These are phyloP conservation scores for Lyophyllum decastes DNA, from an alignment of 768 basidiomycete species.

Conservation along the genomic window DNA sequence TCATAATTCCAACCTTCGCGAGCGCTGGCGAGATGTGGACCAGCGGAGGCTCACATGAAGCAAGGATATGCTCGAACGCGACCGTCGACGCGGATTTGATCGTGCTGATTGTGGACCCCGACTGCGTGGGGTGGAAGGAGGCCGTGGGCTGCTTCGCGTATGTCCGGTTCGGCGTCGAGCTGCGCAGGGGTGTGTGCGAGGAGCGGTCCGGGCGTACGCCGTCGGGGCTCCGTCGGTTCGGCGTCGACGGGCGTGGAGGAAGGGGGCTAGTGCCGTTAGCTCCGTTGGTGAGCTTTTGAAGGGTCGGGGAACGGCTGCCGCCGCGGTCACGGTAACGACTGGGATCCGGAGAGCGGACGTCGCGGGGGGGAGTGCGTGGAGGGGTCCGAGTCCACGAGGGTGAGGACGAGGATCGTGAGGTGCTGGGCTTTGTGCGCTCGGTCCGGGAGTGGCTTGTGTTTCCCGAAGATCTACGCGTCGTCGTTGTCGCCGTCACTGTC, in stretches of 20 bases:
- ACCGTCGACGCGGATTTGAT: conserved; percentile 36
- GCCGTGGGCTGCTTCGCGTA: conserved; percentile 6
- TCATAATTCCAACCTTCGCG: conserved; percentile 56
- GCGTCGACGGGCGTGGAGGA: conserved; percentile 13
- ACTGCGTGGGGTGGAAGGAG: conserved; percentile 39
- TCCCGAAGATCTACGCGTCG: conserved; percentile 9
- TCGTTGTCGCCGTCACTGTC: not conserved
- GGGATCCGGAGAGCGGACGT: not conserved
- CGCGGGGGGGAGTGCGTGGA: conserved; percentile 20
- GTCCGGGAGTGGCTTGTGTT: conserved; percentile 6
- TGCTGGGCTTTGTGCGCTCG: not conserved
- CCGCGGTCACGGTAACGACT: not conserved
- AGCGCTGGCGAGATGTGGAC: conserved; percentile 62
- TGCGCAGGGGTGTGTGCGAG: conserved; percentile 12
- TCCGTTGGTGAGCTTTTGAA: not conserved
- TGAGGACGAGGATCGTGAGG: not conserved
- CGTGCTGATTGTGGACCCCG: conserved; percentile 44
- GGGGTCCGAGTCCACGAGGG: conserved; percentile 23
- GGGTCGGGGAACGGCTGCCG: not conserved
- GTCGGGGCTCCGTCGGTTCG: conserved; percentile 7
- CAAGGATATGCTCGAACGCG: conserved; percentile 55
- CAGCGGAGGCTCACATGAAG: conserved; percentile 66
- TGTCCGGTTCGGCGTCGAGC: conserved; percentile 19
- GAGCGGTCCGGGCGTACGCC: not conserved
- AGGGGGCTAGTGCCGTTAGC: not conserved